These are phyloP conservation scores for Microdochium trichocladiopsis DNA, from an alignment of 2,329 filamentous ascomycete species.

Conservation along the genomic window DNA sequence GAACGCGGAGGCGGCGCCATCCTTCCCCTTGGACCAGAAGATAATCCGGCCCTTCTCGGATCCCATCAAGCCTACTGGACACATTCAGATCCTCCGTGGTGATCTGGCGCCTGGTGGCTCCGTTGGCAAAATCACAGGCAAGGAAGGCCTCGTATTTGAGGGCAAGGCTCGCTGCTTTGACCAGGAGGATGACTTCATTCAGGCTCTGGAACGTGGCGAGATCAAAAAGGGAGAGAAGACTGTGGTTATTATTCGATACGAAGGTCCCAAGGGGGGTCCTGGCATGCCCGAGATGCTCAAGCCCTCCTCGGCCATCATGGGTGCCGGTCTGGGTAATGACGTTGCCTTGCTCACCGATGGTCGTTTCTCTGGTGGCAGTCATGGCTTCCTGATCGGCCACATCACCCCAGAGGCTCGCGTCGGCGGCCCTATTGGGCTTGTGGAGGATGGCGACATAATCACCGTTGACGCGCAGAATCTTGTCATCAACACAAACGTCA, in stretches of 20 bases:
- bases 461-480: slow-evolving; percentile 75
- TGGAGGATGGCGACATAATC: slow-evolving; percentile 74
- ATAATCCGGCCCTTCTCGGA: slow-evolving; percentile 76
- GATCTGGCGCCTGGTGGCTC: slow-evolving; percentile 80
- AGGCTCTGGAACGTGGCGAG: slow-evolving; percentile 66
- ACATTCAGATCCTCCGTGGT: slow-evolving; percentile 82
- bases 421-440: slow-evolving; percentile 76
- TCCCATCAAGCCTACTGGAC: slow-evolving; percentile 81
- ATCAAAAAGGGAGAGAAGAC: slow-evolving; percentile 84
- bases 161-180: slow-evolving; percentile 80
- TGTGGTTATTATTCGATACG: slow-evolving; percentile 86
- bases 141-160: slow-evolving; percentile 78
- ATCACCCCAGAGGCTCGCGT: slow-evolving; percentile 83
- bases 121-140: slow-evolving; percentile 90
- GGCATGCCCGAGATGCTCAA: slow-evolving; percentile 96
- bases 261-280: slow-evolving; percentile 87
- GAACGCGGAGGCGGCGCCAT: slow-evolving; percentile 71
- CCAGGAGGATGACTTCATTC: slow-evolving; percentile 74
- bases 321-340: slow-evolving; percentile 71
- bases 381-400: slow-evolving; percentile 84
- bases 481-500: slow-evolving; percentile 59
- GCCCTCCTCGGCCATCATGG: slow-evolving; percentile 89
- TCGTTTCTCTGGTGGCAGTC: slow-evolving; percentile 72
- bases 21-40: slow-evolving; percentile 67
- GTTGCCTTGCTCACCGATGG: slow-evolving; percentile 69